These are phyloP conservation scores for Allomyces javanicus DNA, from an alignment of 192 early-diverging fungal genomes.

Conservation along the genomic window DNA sequence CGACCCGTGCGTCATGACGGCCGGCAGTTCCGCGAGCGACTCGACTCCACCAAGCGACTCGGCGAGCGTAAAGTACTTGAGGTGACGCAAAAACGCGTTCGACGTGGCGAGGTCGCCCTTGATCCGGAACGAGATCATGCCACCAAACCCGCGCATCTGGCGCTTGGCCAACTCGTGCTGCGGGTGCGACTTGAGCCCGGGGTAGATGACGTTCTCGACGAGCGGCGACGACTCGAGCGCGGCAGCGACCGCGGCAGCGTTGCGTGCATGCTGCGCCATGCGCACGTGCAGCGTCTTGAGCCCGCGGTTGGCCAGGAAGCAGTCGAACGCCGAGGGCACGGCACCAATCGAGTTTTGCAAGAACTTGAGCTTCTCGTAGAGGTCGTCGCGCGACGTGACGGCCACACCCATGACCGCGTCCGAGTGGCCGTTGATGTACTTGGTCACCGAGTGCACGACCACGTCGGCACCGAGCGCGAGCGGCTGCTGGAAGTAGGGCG, in stretches of 20 bases:
- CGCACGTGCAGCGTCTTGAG: conserved; percentile 88
- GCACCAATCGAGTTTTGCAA: conserved; percentile 96
- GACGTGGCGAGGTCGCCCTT: conserved; percentile 57
- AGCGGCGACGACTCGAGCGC: conserved; percentile 45
- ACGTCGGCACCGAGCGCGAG: conserved; percentile 85
- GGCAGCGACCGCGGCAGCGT: conserved; percentile 67
- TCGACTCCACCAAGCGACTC: conserved; percentile 94
- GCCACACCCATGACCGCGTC: conserved; percentile 96
- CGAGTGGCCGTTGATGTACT: conserved; percentile 97
- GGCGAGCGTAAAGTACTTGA: conserved; percentile 78
- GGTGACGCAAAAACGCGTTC: conserved; percentile 61
- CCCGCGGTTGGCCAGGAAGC: conserved; percentile 83
- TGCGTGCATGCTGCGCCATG: conserved; percentile 74
- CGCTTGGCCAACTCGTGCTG: conserved; percentile 78
- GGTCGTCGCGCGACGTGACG: conserved; percentile 49
- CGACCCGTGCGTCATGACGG: conserved; percentile 88
- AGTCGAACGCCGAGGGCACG: conserved; percentile 90
- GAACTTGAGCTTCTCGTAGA: conserved; percentile 62
- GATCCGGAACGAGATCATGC: conserved; percentile 90
- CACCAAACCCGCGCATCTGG: conserved; percentile 83
- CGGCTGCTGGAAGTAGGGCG: conserved; percentile 77
- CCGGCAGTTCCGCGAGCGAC: conserved; percentile 78
- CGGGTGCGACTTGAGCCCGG: conserved; percentile 71
- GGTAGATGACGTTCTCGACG: conserved; percentile 80
- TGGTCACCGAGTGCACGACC: conserved; percentile 92